phyloP scores from a whole-genome alignment of 2,329 filamentous ascomycete species.

The Microcyclospora tardicrescens region DNA sequence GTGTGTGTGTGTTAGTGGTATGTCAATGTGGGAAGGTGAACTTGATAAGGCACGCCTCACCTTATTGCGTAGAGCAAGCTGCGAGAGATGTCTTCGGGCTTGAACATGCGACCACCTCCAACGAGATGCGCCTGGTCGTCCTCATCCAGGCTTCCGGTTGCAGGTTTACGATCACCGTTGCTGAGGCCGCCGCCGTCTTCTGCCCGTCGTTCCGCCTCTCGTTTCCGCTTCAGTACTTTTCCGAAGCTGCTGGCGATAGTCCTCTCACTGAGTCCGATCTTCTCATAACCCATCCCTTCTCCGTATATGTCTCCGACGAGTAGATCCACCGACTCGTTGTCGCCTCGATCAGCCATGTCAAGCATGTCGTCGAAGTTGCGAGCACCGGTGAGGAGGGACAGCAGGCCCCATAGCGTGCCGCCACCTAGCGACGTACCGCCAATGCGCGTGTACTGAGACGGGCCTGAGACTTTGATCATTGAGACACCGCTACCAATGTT shows the following conservation, averaged over 20 bases:
- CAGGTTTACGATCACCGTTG: constrained; percentile 35
- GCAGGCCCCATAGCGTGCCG: constrained; percentile 91
- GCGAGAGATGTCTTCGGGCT: constrained; percentile 71
- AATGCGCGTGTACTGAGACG: constrained; percentile 74
- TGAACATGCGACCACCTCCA: constrained; percentile 46
- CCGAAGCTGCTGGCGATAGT: constrained; percentile 95
- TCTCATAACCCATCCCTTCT: constrained; percentile 87
- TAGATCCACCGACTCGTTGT: constrained; percentile 91
- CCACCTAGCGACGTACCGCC: constrained; percentile 90
- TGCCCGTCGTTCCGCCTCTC: constrained; percentile 63
- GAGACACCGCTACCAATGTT: constrained; percentile 97
- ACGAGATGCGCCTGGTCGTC: constrained; percentile 21
- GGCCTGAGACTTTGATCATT: constrained; percentile 92
- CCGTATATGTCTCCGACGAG: constrained; percentile 97
- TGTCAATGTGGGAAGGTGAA: background rate
- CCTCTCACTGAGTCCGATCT: constrained; percentile 89
- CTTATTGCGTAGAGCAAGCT: constrained; percentile 85
- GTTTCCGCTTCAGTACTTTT: constrained; percentile 90
- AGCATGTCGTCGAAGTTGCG: constrained; percentile 97
- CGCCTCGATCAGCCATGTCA: constrained; percentile 74
- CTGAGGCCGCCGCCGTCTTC: constrained; percentile 54
- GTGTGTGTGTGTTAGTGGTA: constrained; percentile 18
- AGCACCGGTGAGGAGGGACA: constrained; percentile 85
- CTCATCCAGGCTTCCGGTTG: constrained; percentile 14
- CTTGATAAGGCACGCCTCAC: constrained; percentile 22